phyloP scores from a whole-genome alignment of 441 rosid species.

The Populus tomentosa region DNA sequence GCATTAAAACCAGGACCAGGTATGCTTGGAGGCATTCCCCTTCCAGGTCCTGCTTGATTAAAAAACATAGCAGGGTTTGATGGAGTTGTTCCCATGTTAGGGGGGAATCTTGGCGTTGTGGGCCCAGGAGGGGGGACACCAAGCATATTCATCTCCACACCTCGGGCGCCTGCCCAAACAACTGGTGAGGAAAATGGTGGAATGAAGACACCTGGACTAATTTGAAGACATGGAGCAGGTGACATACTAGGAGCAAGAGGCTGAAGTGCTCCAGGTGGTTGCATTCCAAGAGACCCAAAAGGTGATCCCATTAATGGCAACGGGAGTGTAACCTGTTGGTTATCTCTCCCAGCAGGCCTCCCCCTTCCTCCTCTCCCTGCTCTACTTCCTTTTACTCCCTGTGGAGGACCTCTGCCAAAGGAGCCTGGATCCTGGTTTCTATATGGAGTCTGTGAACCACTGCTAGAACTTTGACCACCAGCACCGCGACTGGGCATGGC shows the following conservation, averaged over 20 bases:
- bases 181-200: slow-evolving; percentile 77
- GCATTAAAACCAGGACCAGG: too few species aligned
- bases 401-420: slow-evolving; percentile 48
- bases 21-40: too few species aligned
- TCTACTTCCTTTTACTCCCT: slow-evolving; percentile 81
- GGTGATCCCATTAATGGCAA: slow-evolving; percentile 87
- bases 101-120: slow-evolving; percentile 70
- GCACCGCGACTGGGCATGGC: slow-evolving; percentile 41
- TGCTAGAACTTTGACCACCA: slow-evolving; percentile 50
- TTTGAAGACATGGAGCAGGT: slow-evolving; percentile 79
- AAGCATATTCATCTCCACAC: slow-evolving; percentile 82
- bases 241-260: slow-evolving; percentile 84
- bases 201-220: slow-evolving; percentile 71
- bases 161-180: slow-evolving; percentile 93
- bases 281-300: slow-evolving; percentile 88
- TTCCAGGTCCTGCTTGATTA: too few species aligned
- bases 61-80: too few species aligned
- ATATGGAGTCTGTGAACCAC: slow-evolving; percentile 55
- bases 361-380: slow-evolving; percentile 80
- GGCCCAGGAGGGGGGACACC: slow-evolving; percentile 94
- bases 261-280: slow-evolving; percentile 88
- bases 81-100: slow-evolving; percentile 59
- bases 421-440: slow-evolving; percentile 57
- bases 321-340: slow-evolving; percentile 69
- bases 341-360: slow-evolving; percentile 79